Percentiles rank a stretch among this genome's conserved stretches.
phyloP scores from a whole-genome alignment of 257 asterid genomes.

The Prunella vulgaris region DNA sequence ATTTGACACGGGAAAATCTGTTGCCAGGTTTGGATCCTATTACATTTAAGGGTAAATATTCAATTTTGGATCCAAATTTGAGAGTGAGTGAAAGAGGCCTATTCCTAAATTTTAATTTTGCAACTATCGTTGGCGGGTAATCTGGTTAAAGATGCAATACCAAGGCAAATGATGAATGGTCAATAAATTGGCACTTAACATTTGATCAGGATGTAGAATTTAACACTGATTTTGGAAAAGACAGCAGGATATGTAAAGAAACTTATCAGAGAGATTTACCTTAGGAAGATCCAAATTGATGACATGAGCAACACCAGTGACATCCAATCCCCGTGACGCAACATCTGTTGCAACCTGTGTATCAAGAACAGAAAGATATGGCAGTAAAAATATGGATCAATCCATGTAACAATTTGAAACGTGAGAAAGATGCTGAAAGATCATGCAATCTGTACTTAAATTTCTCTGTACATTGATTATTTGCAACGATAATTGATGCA shows the following conservation, averaged over 20 bases:
- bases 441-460: neutral
- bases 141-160: neutral
- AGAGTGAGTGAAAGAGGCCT: no score
- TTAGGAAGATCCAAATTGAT: conserved; percentile 84
- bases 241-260: conserved; percentile 9
- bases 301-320: conserved; percentile 86
- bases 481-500: neutral
- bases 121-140: neutral
- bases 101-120: neutral
- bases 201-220: neutral
- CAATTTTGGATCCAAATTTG: no score
- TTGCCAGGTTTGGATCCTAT: no score
- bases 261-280: conserved; percentile 40
- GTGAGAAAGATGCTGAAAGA: neutral
- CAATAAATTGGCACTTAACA: neutral
- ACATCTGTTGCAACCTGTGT: conserved; percentile 93
- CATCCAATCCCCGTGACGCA: conserved; percentile 91
- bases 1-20: neutral
- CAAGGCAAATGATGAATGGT: neutral
- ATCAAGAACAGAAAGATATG: conserved; percentile 10
- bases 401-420: neutral
- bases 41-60: no score
- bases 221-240: neutral
- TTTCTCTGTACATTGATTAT: neutral
- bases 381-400: neutral